Conservation (phyloP, 805 yeast species). For the Priceomyces castillae region DNA sequence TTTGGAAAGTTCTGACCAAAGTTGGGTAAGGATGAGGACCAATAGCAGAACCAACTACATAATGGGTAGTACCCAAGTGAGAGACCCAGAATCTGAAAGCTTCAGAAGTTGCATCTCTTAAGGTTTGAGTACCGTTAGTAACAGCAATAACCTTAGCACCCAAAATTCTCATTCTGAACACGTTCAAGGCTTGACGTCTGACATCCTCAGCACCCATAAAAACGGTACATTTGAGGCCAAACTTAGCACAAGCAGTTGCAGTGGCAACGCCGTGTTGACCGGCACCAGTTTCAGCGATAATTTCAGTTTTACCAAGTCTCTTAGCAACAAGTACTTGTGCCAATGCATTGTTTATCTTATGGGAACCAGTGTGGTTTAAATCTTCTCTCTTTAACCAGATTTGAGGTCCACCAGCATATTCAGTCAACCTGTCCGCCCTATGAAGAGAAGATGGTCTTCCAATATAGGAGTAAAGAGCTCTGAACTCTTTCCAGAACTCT, state of each 20-base stretch:
- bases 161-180: constrained; percentile 92
- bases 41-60: constrained; percentile 96
- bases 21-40: constrained; percentile 99
- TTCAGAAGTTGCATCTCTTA: constrained; percentile 97
- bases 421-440: constrained; percentile 84
- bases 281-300: constrained; percentile 90
- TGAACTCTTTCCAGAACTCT: constrained; percentile 89
- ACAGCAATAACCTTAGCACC: constrained; percentile 97
- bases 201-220: constrained; percentile 99
- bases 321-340: constrained; percentile 80
- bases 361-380: constrained; percentile 85
- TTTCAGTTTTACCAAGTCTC: constrained; percentile 70
- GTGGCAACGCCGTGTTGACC: constrained; percentile 95
- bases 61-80: constrained; percentile 80
- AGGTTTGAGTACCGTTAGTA: constrained; percentile 89
- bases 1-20: constrained; percentile 95
- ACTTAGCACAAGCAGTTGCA: constrained; percentile 88
- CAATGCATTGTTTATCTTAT: constrained; percentile 79
- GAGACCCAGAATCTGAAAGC: constrained; percentile 97
- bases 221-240: constrained; percentile 90
- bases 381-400: constrained; percentile 99
- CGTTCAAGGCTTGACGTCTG: constrained; percentile 96
- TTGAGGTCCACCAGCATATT: constrained; percentile 84
- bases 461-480: constrained; percentile 80
- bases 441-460: constrained; percentile 96